Conservation (phyloP, 2,329 filamentous ascomycete species). For the Dichotomopilus funicola region DNA sequence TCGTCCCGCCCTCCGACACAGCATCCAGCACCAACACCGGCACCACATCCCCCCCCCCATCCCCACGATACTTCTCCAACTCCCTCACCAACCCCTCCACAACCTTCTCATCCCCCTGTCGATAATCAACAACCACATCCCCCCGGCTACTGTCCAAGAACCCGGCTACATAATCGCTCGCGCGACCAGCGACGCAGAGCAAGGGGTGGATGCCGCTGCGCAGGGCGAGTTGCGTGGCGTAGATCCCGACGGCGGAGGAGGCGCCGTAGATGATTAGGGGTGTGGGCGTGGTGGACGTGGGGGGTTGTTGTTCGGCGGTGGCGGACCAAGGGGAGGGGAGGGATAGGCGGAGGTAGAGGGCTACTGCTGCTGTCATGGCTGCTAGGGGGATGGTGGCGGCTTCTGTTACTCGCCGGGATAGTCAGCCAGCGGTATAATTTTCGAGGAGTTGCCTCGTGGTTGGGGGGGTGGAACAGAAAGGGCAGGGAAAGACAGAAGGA, state of each 20-base stretch:
- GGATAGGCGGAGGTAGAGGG: conserved; percentile 31
- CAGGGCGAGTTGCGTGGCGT: conserved; percentile 49
- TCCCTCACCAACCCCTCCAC: conserved; percentile 39
- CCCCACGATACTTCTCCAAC: conserved; percentile 24
- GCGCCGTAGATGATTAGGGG: conserved; percentile 48
- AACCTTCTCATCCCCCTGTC: conserved; percentile 47
- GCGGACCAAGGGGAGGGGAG: conserved; percentile 35
- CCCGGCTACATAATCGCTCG: conserved; percentile 46
- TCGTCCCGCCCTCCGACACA: conserved; percentile 46
- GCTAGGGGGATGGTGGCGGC: conserved; percentile 39
- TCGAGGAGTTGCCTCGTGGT: no score
- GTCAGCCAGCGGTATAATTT: background rate
- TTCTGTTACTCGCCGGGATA: conserved; percentile 18
- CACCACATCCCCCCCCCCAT: no score
- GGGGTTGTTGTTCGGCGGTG: background rate
- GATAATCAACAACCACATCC: conserved; percentile 34
- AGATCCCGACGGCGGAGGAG: conserved; percentile 51
- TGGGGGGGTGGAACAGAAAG: background rate
- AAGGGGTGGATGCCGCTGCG: conserved; percentile 54
- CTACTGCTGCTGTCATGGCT: conserved; percentile 37
- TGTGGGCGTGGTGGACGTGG: conserved; percentile 12
- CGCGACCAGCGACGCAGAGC: conserved; percentile 52
- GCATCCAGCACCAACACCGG: conserved; percentile 45
- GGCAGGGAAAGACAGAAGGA: background rate
- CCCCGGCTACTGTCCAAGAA: conserved; percentile 41